Conservation (phyloP, 768 basidiomycete genomes). For the Ramaria sp. region DNA sequence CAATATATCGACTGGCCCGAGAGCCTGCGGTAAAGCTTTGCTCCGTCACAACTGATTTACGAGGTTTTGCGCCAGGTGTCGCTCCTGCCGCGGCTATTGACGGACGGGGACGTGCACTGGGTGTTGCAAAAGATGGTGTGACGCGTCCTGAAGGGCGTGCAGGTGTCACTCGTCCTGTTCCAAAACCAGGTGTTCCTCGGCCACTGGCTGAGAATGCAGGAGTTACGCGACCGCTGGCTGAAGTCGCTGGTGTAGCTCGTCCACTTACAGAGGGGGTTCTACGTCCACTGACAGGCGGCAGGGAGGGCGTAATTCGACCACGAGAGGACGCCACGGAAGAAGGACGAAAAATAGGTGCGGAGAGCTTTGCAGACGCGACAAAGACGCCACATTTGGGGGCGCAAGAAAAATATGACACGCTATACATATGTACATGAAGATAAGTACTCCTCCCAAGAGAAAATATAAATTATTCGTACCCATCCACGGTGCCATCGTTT, state of each 20-base stretch:
- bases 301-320: slow-evolving; percentile 32
- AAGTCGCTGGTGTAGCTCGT: slow-evolving; percentile 30
- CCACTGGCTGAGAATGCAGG: slow-evolving; percentile 11
- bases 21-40: slow-evolving; percentile 66
- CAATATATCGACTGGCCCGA: slow-evolving; percentile 73
- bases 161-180: slow-evolving; percentile 45
- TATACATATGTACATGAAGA: not conserved
- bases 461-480: slow-evolving; percentile 46
- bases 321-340: slow-evolving; percentile 73
- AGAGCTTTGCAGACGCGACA: slow-evolving; percentile 72
- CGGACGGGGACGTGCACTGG: slow-evolving; percentile 25
- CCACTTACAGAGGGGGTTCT: slow-evolving; percentile 36
- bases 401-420: slow-evolving; percentile 54
- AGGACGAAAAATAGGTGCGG: slow-evolving; percentile 52
- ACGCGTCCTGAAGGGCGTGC: slow-evolving; percentile 15
- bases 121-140: slow-evolving; percentile 26
- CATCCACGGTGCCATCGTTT: slow-evolving; percentile 83
- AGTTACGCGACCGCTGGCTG: slow-evolving; percentile 20
- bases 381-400: slow-evolving; percentile 86
- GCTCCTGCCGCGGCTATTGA: slow-evolving; percentile 28
- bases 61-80: slow-evolving; percentile 19
- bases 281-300: slow-evolving; percentile 25
- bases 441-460: not conserved
- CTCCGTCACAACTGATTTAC: slow-evolving; percentile 20
- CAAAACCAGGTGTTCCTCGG: slow-evolving; percentile 14